Conservation (phyloP, 2,329 filamentous ascomycete species). For the Dothistroma pini region DNA sequence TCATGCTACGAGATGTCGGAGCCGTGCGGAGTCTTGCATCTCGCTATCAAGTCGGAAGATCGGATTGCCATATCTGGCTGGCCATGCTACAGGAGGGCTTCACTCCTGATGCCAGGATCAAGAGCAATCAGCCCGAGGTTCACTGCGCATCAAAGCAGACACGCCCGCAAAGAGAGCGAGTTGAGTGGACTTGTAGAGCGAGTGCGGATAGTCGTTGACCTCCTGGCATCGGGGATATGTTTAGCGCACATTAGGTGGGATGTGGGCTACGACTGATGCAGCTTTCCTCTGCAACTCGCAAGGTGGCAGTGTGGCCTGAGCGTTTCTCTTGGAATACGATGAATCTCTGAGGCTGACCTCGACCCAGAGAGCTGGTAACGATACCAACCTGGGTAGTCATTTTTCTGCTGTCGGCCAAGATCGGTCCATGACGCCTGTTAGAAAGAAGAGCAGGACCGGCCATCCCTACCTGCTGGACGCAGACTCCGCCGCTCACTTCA, state of each 20-base stretch:
- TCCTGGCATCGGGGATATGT: constrained; percentile 34
- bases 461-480: constrained; percentile 31
- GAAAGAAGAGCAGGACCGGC: constrained; percentile 25
- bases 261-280: constrained; percentile 43
- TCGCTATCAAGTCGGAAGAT: constrained; percentile 13
- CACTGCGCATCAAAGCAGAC: not conserved
- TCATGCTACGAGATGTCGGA: constrained; percentile 21
- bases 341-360: constrained; percentile 41
- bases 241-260: constrained; percentile 39
- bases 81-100: constrained; percentile 4
- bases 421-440: constrained; percentile 30
- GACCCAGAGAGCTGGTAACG: constrained; percentile 38
- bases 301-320: constrained; percentile 42
- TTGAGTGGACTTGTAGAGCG: constrained; percentile 13
- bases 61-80: constrained; percentile 16
- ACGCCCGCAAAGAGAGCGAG: constrained; percentile 19
- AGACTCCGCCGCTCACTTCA: constrained; percentile 23
- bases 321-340: constrained; percentile 39
- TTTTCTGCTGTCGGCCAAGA: constrained; percentile 28
- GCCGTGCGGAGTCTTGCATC: constrained; percentile 22
- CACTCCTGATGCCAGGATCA: constrained; percentile 1
- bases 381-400: constrained; percentile 24
- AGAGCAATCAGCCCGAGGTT: not conserved
- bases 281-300: constrained; percentile 44
- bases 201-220: constrained; percentile 13